Evolutionary conservation across 2,329 filamentous ascomycete genomes (phyloP).

Genomic region (Fusarium verrucosum): DNA sequence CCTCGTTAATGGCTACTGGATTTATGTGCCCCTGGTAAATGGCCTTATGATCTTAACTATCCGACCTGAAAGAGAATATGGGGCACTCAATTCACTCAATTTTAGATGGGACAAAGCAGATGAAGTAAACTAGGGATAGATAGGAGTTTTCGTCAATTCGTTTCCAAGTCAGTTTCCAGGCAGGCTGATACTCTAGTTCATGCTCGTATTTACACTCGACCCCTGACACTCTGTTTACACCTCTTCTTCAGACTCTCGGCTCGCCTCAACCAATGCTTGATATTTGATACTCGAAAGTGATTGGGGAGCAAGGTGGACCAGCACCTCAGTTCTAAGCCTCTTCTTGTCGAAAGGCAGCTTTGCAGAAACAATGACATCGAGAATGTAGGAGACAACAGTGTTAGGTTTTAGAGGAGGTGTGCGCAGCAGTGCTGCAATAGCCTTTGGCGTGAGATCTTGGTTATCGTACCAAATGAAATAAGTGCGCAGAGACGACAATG

Average conservation of each 20-base stretch:
- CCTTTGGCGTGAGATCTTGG: conserved; percentile 56
- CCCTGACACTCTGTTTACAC: not conserved
- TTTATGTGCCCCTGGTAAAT: not conserved
- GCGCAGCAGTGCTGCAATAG: conserved; percentile 65
- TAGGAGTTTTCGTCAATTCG: conserved; percentile 3
- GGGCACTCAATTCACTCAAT: too few relatives aligned
- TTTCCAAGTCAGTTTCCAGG: not conserved
- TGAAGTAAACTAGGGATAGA: not conserved
- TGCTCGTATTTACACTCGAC: not conserved
- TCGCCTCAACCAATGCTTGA: conserved; percentile 38
- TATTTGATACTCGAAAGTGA: conserved; percentile 38
- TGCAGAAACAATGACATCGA: conserved; percentile 63
- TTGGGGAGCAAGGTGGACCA: conserved; percentile 48
- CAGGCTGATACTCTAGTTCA: not conserved
- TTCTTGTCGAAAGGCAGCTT: conserved; percentile 59
- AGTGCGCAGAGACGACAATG: conserved; percentile 58
- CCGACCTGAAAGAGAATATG: too few relatives aligned
- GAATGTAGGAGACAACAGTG: conserved; percentile 68
- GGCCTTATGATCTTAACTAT: not conserved
- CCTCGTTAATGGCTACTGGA: not conserved
- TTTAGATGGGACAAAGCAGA: too few relatives aligned
- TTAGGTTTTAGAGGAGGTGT: conserved; percentile 65
- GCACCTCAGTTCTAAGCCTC: conserved; percentile 57
- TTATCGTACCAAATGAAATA: conserved; percentile 72
- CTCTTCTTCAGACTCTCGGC: conserved; percentile 5